Conservation (phyloP, 2,329 filamentous ascomycete species). For the Fusarium sublunatum region DNA sequence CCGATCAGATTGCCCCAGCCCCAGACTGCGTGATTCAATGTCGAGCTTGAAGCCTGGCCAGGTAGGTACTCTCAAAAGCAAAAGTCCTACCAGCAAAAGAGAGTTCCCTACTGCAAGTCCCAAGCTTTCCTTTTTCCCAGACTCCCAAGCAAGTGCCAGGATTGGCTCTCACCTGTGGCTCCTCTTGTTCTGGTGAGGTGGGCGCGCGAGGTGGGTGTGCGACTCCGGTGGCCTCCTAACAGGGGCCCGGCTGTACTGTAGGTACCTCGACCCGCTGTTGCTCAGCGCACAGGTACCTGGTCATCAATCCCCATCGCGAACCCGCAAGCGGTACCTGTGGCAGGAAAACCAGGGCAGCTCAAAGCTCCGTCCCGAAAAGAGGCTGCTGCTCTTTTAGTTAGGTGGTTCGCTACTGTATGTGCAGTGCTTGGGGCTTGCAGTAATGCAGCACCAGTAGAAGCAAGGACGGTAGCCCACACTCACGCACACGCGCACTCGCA, state of each 20-base stretch:
- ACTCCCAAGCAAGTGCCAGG: slow-evolving; percentile 16
- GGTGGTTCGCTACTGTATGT: not conserved
- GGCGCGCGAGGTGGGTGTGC: slow-evolving; percentile 27
- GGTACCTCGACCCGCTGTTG: slow-evolving; percentile 38
- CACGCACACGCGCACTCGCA: not conserved
- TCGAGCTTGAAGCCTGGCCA: no score
- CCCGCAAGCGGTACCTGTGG: slow-evolving; percentile 37
- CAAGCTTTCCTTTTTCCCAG: slow-evolving; percentile 25
- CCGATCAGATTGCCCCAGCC: no score
- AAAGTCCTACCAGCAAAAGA: slow-evolving; percentile 8
- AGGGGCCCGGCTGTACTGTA: slow-evolving; percentile 27
- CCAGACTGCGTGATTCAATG: no score
- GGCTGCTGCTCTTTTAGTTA: slow-evolving; percentile 5
- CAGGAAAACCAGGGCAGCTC: slow-evolving; percentile 26
- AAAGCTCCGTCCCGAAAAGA: slow-evolving; percentile 9
- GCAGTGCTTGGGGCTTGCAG: not conserved
- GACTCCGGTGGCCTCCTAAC: slow-evolving; percentile 39
- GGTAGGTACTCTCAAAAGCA: not conserved
- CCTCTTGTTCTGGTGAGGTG: slow-evolving; percentile 18
- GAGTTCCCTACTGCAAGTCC: not conserved
- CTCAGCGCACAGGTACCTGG: slow-evolving; percentile 36
- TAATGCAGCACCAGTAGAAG: not conserved
- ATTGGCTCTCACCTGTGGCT: slow-evolving; percentile 14
- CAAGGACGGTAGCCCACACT: not conserved
- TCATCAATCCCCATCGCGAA: slow-evolving; percentile 19